Conservation (phyloP, 768 basidiomycete genomes). For the Lentinula guzmanii region DNA sequence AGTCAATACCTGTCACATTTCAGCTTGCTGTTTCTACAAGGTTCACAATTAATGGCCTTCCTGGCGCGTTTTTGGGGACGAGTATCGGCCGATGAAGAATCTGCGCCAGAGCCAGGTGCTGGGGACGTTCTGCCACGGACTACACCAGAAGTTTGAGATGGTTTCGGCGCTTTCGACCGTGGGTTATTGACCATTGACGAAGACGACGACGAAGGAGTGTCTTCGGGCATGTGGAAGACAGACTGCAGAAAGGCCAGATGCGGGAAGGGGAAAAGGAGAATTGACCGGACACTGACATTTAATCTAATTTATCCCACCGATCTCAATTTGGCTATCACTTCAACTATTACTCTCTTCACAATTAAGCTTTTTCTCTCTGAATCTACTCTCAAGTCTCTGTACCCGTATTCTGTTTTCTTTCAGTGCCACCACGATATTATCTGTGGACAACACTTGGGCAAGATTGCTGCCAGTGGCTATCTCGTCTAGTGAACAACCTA, state of each 20-base stretch:
- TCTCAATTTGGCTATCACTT: slow-evolving; percentile 2
- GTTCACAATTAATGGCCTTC: slow-evolving; percentile 87
- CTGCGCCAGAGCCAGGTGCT: slow-evolving; percentile 28
- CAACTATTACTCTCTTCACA: background rate
- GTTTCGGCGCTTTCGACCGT: slow-evolving; percentile 35
- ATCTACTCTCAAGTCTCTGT: background rate
- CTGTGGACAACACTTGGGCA: too few species aligned
- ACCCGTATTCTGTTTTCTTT: background rate
- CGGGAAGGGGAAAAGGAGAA: slow-evolving; percentile 4
- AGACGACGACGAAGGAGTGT: slow-evolving; percentile 21
- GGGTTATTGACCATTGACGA: slow-evolving; percentile 30
- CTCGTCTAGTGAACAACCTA: too few species aligned
- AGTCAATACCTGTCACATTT: slow-evolving; percentile 73
- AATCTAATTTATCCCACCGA: background rate
- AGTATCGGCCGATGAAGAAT: slow-evolving; percentile 36
- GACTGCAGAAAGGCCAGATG: background rate
- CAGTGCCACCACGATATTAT: background rate
- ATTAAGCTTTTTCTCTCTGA: background rate
- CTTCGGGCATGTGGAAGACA: slow-evolving; percentile 28
- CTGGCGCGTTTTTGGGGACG: slow-evolving; percentile 76
- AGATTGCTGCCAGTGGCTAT: too few species aligned
- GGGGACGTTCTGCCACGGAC: slow-evolving; percentile 51
- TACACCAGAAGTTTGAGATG: slow-evolving; percentile 28
- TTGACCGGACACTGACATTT: background rate
- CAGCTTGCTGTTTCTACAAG: slow-evolving; percentile 81